These are phyloP conservation scores for Cerioporus squamosus DNA, from an alignment of 1,284 basidiomycete genomes.

Conservation along the genomic window DNA sequence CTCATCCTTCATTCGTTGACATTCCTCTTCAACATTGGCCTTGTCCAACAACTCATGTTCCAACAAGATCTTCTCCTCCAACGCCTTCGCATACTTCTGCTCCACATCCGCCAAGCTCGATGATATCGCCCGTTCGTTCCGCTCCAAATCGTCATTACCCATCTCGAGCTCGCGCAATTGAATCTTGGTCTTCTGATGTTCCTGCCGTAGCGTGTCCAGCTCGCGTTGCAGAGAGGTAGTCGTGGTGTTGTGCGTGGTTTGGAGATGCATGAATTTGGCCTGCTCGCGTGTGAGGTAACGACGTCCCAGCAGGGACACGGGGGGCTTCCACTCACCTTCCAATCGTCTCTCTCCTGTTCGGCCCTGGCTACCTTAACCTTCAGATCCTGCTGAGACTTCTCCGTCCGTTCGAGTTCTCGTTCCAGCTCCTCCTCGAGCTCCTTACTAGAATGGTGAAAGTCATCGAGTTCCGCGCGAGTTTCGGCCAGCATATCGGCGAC, in stretches of 20 bases:
- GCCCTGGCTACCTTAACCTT: slow-evolving; percentile 75
- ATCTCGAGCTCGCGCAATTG: slow-evolving; percentile 90
- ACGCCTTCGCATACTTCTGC: slow-evolving; percentile 85
- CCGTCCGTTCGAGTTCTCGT: slow-evolving; percentile 85
- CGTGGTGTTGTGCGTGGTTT: slow-evolving; percentile 89
- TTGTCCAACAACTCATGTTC: slow-evolving; percentile 97
- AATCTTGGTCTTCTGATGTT: slow-evolving; percentile 79
- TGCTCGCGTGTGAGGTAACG: slow-evolving; percentile 35
- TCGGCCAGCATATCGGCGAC: slow-evolving; percentile 85
- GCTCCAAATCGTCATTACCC: slow-evolving; percentile 95
- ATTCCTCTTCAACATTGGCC: slow-evolving; percentile 89
- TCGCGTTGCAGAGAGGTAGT: slow-evolving; percentile 87
- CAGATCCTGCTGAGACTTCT: slow-evolving; percentile 85
- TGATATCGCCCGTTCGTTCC: slow-evolving; percentile 89
- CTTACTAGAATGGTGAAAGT: slow-evolving; percentile 90
- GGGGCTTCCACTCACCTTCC: slow-evolving; percentile 71
- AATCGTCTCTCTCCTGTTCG: slow-evolving; percentile 85
- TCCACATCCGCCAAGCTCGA: slow-evolving; percentile 94
- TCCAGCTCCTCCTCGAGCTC: slow-evolving; percentile 94
- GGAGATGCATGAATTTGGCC: slow-evolving; percentile 88
- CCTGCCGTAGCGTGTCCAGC: slow-evolving; percentile 82
- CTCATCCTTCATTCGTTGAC: slow-evolving; percentile 92
- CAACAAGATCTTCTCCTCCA: slow-evolving; percentile 96
- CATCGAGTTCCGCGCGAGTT: slow-evolving; percentile 86
- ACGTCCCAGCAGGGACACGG: not conserved